Evolutionary conservation across 2,329 filamentous ascomycete species (phyloP).

Genomic region (Periglandula ipomoeae): DNA sequence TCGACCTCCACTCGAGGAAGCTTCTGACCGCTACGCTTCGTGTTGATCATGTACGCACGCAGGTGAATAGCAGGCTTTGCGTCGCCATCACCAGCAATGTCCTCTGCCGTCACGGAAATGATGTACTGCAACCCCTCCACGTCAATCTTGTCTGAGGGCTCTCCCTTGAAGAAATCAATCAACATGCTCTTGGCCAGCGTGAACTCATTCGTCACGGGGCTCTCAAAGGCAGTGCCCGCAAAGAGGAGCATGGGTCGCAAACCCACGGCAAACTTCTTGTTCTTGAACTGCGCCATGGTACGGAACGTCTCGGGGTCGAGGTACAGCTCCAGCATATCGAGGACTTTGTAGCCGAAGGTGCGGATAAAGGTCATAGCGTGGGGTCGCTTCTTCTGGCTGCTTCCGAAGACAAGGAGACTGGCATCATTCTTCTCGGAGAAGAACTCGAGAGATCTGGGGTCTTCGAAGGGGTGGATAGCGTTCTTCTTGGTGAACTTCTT

Average conservation of each 20-base stretch:
- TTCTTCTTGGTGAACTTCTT: slow-evolving; percentile 98
- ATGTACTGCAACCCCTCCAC: slow-evolving; percentile 93
- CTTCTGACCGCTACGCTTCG: slow-evolving; percentile 77
- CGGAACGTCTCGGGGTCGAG: slow-evolving; percentile 68
- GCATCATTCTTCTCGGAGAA: slow-evolving; percentile 95
- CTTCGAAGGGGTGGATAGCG: slow-evolving; percentile 87
- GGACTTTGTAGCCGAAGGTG: slow-evolving; percentile 75
- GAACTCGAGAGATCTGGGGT: slow-evolving; percentile 80
- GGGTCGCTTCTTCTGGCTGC: slow-evolving; percentile 88
- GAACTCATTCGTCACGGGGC: slow-evolving; percentile 68
- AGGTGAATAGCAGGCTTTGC: slow-evolving; percentile 53
- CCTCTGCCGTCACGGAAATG: slow-evolving; percentile 70
- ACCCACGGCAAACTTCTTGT: slow-evolving; percentile 65
- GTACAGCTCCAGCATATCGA: slow-evolving; percentile 91
- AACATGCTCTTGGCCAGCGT: slow-evolving; percentile 81
- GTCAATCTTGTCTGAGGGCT: slow-evolving; percentile 70
- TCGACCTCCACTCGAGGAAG: slow-evolving; percentile 87
- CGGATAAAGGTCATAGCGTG: slow-evolving; percentile 78
- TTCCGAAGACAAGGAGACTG: slow-evolving; percentile 73
- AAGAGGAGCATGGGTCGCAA: slow-evolving; percentile 89
- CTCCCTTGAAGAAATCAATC: slow-evolving; percentile 81
- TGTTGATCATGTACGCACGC: slow-evolving; percentile 77
- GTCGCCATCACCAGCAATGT: slow-evolving; percentile 36
- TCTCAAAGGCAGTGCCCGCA: slow-evolving; percentile 79
- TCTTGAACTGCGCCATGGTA: slow-evolving; percentile 66